These are phyloP conservation scores for Ceratocystis destructans DNA, from an alignment of 2,329 filamentous ascomycete species.

Conservation along the genomic window DNA sequence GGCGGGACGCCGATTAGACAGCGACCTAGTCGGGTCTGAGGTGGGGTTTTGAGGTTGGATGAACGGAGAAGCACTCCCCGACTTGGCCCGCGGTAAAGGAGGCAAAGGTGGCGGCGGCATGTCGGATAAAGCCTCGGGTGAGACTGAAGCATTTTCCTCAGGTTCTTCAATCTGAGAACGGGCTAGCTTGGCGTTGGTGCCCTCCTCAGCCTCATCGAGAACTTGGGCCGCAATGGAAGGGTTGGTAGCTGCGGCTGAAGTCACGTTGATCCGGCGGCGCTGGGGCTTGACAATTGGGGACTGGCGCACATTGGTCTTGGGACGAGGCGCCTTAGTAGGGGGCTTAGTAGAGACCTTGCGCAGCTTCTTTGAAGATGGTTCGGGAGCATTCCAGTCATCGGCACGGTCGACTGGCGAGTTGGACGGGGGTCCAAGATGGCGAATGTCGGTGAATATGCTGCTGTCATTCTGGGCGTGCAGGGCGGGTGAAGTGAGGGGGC, in stretches of 20 bases:
- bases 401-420: conserved; percentile 41
- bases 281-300: conserved; percentile 60
- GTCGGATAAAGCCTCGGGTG: conserved; percentile 48
- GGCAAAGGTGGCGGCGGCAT: conserved; percentile 43
- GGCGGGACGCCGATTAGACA: conserved; percentile 19
- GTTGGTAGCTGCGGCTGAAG: conserved; percentile 31
- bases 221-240: conserved; percentile 43
- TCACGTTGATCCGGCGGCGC: conserved; percentile 34
- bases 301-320: conserved; percentile 46
- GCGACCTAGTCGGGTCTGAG: conserved; percentile 20
- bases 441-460: conserved; percentile 31
- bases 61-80: conserved; percentile 53
- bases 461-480: conserved; percentile 56
- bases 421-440: conserved; percentile 31
- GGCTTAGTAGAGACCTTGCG: conserved; percentile 41
- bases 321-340: conserved; percentile 35
- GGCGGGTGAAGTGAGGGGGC: conserved; percentile 67
- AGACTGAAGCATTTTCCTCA: conserved; percentile 52
- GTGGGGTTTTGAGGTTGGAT: conserved; percentile 41
- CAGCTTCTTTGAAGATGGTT: conserved; percentile 32
- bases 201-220: conserved; percentile 39
- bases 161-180: conserved; percentile 36
- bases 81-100: conserved; percentile 51
- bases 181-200: conserved; percentile 1
- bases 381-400: conserved; percentile 30